Base-by-base conservation (phyloP, 176 grass and related monocot species). In the Ensete glaucum region DNA sequence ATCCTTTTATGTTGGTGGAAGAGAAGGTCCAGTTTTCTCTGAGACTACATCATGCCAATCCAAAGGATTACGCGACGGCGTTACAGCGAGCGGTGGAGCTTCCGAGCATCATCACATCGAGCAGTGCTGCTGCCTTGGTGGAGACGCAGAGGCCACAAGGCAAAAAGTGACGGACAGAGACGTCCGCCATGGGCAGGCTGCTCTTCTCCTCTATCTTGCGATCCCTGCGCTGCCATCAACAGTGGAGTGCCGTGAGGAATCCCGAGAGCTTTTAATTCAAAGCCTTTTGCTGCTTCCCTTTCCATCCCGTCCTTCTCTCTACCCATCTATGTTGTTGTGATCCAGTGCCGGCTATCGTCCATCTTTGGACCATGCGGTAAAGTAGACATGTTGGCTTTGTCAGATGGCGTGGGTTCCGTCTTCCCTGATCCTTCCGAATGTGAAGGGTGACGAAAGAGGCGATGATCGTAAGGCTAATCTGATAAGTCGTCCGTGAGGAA, bases 161-260 rank as follows among this genome's bases (percentile, higher is more conserved):
- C 23, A 14, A 51, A 34, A 55, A 21, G 58, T 57, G 73, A 53
- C 11, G 23, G 82, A 84, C 55, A 64, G 82, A 74, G 82, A 84
- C 82, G 19, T 5, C 34, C 34, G 4, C 34, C 34, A 43, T 43
- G 34, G 34, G 34, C 34, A 43, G 34, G 34, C 71, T 12, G 3
- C 11, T 15, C 2, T 21, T 52, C 15, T n/a, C 16, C 52, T 55
- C 20, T 7, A 19, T 72, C 70, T 53, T 43, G 34, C 34, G 34
- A 43, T 43, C 34, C 34, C 34, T 43, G 34, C 34, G 5, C 7
- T 72, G n/a, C 25, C 71, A 49, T 52, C 43, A 2, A 65, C 50
- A 19, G 25, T 23, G 71, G 54, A 72, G 81, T 79, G 82, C 82
- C 82, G 82, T 84, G 59, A 79, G 26, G 82, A 84, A 84, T 79